Conservation (phyloP, 2,329 filamentous ascomycete species). For the Akanthomyces lecanii region DNA sequence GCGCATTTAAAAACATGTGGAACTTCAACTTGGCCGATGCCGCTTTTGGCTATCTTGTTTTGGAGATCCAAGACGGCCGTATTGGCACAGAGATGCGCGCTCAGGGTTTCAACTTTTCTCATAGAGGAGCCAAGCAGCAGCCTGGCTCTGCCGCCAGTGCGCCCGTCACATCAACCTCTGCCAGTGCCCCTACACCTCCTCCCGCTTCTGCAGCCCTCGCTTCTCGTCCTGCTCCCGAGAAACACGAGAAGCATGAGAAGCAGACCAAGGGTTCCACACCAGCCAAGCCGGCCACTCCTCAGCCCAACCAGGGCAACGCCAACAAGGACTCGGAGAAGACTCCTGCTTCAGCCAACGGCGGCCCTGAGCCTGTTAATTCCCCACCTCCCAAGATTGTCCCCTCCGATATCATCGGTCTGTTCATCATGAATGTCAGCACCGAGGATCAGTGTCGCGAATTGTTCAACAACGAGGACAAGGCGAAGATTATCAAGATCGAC, state of each 20-base stretch:
- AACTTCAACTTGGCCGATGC: conserved; percentile 98
- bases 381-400: conserved; percentile 56
- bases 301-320: conserved; percentile 43
- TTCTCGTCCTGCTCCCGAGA: conserved; percentile 32
- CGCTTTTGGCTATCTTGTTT: conserved; percentile 90
- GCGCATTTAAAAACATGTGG: conserved; percentile 99
- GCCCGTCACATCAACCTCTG: conserved; percentile 31
- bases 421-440: conserved; percentile 79
- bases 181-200: conserved; percentile 28
- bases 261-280: conserved; percentile 34
- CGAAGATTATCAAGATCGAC: conserved; percentile 74
- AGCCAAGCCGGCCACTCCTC: conserved; percentile 42
- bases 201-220: conserved; percentile 28
- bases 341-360: conserved; percentile 47
- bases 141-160: conserved; percentile 37
- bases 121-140: conserved; percentile 79
- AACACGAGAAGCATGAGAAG: conserved; percentile 19
- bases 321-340: conserved; percentile 57
- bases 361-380: conserved; percentile 50
- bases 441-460: conserved; percentile 79
- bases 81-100: conserved; percentile 99
- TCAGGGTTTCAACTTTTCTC: conserved; percentile 98
- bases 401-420: conserved; percentile 76
- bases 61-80: conserved; percentile 91
- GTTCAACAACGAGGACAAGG: conserved; percentile 76